Base-by-base conservation (phyloP, 352 stramenopile species). In the Globisporangium spinosum region DNA sequence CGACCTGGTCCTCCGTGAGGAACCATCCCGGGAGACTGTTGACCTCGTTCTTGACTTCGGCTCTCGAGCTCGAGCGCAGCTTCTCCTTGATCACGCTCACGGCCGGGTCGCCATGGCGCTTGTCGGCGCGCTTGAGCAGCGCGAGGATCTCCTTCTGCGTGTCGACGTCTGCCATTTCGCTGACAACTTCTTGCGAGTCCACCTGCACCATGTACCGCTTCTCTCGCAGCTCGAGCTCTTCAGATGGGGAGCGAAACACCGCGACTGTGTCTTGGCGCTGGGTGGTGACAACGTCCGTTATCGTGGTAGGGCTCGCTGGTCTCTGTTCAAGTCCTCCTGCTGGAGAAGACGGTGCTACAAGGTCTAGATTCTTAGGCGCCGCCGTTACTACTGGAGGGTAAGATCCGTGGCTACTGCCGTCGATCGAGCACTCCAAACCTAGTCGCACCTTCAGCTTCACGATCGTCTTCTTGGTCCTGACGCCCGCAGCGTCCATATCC, bases 101-200 rank as follows among this genome's bases (percentile, higher is more conserved):
- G 38, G 20, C 38, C 4, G 38, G 38, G 3, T 45, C 38, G 3
- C 12, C 12, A 0, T 17, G 12, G 38, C 12, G 38, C 3, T 17
- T 45, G 4, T 45, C 12, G 12, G 20, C 13, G 38, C 1, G 12
- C 10, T 65, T 67, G 15, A 71, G 54, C 8, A 59, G 62, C 45
- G 67, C 67, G 12, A 71, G 59, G 22, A 68, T 25, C 22, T 71
- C 59, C 8, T 64, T 63, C 25, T 71, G 60, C 1, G 10, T 68
- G 29, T 67, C 67, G 8, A 29, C 20, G 22, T 68, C n/a, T 3
- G 17, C 53, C 53, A 71, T 47, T 15, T 64, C 59, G 20, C 27
- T 51, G 5, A 23, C 17, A 2, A 64, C n/a, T 17, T 71, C 67
- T 0, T 29, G 67, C 9, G 65, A 70, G 34, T 70, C 29, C 6